Evolutionary conservation across 2,329 filamentous ascomycete species (phyloP).

Genomic region (Penicillium sp.): DNA sequence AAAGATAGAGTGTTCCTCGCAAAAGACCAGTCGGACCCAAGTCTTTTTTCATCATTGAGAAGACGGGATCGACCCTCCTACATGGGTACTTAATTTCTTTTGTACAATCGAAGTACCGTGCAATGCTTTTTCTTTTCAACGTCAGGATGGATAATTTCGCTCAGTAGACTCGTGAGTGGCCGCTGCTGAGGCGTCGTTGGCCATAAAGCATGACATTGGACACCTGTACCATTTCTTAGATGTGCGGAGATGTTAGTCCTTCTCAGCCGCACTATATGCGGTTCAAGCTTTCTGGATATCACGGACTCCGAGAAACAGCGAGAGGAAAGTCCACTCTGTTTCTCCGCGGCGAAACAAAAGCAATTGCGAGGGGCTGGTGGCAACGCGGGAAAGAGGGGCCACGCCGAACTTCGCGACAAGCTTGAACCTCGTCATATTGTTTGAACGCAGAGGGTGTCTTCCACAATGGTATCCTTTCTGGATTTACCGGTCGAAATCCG

Average conservation of each 20-base stretch:
- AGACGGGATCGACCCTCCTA: neutral
- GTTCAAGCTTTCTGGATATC: neutral
- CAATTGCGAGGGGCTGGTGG: constrained; percentile 5
- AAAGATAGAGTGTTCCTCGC: neutral
- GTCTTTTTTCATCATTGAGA: neutral
- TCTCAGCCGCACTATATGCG: neutral
- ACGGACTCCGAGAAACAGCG: neutral
- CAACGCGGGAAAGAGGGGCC: constrained; percentile 2
- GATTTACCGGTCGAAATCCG: constrained; percentile 14
- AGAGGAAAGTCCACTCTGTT: neutral
- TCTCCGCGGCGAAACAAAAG: neutral
- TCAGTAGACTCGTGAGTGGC: neutral
- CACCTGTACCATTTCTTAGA: no score
- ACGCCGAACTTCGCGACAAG: neutral
- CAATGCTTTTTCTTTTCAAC: neutral
- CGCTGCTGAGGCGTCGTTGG: neutral
- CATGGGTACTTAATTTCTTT: neutral
- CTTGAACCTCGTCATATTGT: neutral
- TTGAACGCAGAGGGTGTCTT: neutral
- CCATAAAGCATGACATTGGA: neutral
- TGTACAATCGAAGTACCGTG: no score
- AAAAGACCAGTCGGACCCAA: no score
- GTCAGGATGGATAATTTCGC: neutral
- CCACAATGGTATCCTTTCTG: constrained; percentile 10
- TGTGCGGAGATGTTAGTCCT: neutral